Conservation (phyloP, 208 protist species). For the Trypanosoma platydactyli region DNA sequence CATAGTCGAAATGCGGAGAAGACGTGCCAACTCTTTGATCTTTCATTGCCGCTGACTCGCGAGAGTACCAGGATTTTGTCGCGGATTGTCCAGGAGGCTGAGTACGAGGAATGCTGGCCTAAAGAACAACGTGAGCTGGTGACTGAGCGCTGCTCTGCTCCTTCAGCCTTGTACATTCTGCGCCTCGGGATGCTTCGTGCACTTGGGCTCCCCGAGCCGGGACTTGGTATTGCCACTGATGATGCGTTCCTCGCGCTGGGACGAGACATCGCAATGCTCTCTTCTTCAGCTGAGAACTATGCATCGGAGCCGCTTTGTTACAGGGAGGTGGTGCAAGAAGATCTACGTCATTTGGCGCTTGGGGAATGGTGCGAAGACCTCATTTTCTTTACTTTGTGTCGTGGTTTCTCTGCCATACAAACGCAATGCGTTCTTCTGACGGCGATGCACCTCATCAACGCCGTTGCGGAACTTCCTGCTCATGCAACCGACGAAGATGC, state of each 20-base stretch:
- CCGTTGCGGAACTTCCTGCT: constrained; percentile 25
- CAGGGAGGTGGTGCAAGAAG: constrained; percentile 35
- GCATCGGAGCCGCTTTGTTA: constrained; percentile 20
- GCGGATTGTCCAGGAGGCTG: constrained; percentile 29
- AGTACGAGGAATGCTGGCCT: constrained; percentile 38
- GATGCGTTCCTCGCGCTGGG: constrained; percentile 9
- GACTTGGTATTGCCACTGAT: not conserved
- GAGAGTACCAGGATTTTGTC: constrained; percentile 27
- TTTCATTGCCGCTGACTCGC: constrained; percentile 5
- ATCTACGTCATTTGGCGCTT: constrained; percentile 46
- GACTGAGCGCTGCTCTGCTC: not conserved
- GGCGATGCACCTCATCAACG: constrained; percentile 46
- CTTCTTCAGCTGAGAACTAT: not conserved
- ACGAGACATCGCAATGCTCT: constrained; percentile 1
- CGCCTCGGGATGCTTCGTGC: constrained; percentile 39
- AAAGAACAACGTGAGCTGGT: not conserved
- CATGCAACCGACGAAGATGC: constrained; percentile 29
- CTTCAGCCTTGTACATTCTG: constrained; percentile 27
- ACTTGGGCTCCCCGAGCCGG: constrained; percentile 34
- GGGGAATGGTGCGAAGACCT: constrained; percentile 79
- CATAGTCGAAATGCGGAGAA: constrained; percentile 19
- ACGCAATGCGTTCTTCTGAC: constrained; percentile 65
- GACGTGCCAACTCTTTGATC: not conserved
- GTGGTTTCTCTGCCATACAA: constrained; percentile 56
- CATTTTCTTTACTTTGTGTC: constrained; percentile 41